Conservation (phyloP, 2,329 filamentous ascomycete genomes). For the Arthrobotrys conoides region DNA sequence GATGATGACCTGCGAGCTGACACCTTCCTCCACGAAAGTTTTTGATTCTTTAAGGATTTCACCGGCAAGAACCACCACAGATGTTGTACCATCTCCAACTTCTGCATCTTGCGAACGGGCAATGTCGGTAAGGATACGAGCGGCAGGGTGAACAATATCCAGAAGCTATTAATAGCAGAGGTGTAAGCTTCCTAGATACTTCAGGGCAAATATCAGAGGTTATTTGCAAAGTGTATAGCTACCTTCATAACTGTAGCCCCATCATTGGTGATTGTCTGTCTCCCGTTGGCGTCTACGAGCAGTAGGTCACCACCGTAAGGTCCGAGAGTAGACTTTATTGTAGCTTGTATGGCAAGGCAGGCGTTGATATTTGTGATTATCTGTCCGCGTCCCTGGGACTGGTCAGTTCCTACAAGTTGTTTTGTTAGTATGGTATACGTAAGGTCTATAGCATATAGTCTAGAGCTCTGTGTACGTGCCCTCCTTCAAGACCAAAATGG, state of each 20-base stretch:
- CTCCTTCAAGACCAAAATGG: constrained; percentile 97
- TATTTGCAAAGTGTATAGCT: constrained; percentile 60
- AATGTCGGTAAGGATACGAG: constrained; percentile 97
- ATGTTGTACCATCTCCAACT: constrained; percentile 97
- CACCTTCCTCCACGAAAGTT: constrained; percentile 94
- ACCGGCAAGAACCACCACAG: constrained; percentile 95
- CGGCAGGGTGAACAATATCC: constrained; percentile 97
- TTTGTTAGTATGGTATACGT: constrained; percentile 22
- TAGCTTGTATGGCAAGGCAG: constrained; percentile 93
- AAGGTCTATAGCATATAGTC: not conserved
- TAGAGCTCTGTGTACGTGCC: constrained; percentile 72
- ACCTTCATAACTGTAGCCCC: constrained; percentile 99
- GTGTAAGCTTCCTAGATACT: not conserved
- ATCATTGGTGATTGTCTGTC: constrained; percentile 98
- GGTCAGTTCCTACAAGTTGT: constrained; percentile 81
- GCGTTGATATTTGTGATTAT: constrained; percentile 99
- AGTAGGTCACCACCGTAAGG: constrained; percentile 97
- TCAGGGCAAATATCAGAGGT: not conserved
- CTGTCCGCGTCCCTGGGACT: constrained; percentile 96
- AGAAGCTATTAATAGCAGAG: constrained; percentile 76
- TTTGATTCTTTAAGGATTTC: constrained; percentile 98
- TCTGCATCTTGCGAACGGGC: constrained; percentile 98
- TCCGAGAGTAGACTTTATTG: constrained; percentile 94
- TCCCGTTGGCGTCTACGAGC: constrained; percentile 95
- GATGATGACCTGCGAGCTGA: constrained; percentile 97